These are phyloP conservation scores for Thozetella sp. DNA, from an alignment of 495 filamentous ascomycete genomes.

Conservation along the genomic window DNA sequence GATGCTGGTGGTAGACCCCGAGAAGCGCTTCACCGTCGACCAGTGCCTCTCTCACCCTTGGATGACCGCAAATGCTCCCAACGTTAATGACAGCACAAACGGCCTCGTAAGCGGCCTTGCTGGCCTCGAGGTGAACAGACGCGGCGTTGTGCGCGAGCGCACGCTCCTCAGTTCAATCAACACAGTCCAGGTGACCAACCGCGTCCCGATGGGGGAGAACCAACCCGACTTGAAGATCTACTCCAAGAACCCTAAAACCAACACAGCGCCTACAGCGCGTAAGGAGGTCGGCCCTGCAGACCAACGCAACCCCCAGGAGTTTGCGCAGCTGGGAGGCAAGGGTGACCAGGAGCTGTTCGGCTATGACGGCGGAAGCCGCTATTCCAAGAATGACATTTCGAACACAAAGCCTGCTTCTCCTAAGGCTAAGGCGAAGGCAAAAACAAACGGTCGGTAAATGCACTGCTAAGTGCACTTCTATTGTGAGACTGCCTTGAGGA, in stretches of 20 bases:
- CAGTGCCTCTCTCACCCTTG: slow-evolving; percentile 92
- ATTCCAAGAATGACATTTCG: slow-evolving; percentile 34
- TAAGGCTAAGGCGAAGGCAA: slow-evolving; percentile 27
- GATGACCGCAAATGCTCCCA: slow-evolving; percentile 61
- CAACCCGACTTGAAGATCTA: slow-evolving; percentile 72
- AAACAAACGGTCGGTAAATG: slow-evolving; percentile 6
- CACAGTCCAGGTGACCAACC: slow-evolving; percentile 68
- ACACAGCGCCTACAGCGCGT: slow-evolving; percentile 20
- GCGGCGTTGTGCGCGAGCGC: slow-evolving; percentile 78
- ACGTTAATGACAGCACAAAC: slow-evolving; percentile 84
- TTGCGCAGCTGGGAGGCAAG: slow-evolving; percentile 78
- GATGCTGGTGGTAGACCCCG: slow-evolving; percentile 88
- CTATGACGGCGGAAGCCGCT: slow-evolving; percentile 56
- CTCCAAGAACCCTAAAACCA: slow-evolving; percentile 66
- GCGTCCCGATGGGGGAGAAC: slow-evolving; percentile 53
- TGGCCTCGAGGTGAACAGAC: slow-evolving; percentile 79
- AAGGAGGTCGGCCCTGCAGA: slow-evolving; percentile 65
- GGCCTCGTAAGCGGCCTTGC: slow-evolving; percentile 82
- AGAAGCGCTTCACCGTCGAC: slow-evolving; percentile 83
- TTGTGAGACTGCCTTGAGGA: not conserved
- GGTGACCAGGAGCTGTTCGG: slow-evolving; percentile 79
- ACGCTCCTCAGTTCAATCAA: slow-evolving; percentile 85
- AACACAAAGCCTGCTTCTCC: slow-evolving; percentile 17
- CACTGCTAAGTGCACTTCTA: not conserved
- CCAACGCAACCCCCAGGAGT: slow-evolving; percentile 69